Conservation (phyloP, 1,284 basidiomycete species). For the Moesziomyces parantarcticus region DNA sequence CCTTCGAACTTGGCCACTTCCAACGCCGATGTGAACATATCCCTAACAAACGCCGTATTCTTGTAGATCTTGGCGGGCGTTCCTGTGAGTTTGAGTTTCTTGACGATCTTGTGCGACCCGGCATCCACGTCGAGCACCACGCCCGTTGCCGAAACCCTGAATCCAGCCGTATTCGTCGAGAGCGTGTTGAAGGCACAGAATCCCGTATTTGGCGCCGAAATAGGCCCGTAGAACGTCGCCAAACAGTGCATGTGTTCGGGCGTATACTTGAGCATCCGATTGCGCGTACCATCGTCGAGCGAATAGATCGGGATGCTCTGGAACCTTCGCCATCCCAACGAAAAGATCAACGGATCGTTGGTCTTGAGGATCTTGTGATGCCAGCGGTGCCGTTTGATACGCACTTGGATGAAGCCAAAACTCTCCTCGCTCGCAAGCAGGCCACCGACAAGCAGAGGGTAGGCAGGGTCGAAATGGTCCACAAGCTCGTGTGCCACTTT, state of each 20-base stretch:
- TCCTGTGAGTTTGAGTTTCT: constrained; percentile 97
- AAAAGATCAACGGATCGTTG: constrained; percentile 95
- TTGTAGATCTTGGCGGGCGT: constrained; percentile 97
- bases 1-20: constrained; percentile 99
- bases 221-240: constrained; percentile 79
- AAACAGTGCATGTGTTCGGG: constrained; percentile 99
- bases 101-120: constrained; percentile 85
- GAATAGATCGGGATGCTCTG: constrained; percentile 95
- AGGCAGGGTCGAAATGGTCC: constrained; percentile 89
- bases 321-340: constrained; percentile 95
- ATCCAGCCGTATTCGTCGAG: constrained; percentile 76
- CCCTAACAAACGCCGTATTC: constrained; percentile 97
- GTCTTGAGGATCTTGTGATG: constrained; percentile 91
- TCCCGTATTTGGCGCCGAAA: constrained; percentile 78
- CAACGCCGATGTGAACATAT: constrained; percentile 92
- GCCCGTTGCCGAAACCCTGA: constrained; percentile 92
- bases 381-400: constrained; percentile 97
- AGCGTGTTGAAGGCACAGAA: constrained; percentile 95
- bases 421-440: constrained; percentile 89
- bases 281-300: constrained; percentile 83
- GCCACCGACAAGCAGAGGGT: constrained; percentile 91
- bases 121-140: constrained; percentile 90
- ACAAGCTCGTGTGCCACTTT: constrained; percentile 91
- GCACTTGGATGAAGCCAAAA: constrained; percentile 89
- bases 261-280: constrained; percentile 99